Base-by-base conservation (phyloP, 129 eudicot genomes). In the Artemisia annua region DNA sequence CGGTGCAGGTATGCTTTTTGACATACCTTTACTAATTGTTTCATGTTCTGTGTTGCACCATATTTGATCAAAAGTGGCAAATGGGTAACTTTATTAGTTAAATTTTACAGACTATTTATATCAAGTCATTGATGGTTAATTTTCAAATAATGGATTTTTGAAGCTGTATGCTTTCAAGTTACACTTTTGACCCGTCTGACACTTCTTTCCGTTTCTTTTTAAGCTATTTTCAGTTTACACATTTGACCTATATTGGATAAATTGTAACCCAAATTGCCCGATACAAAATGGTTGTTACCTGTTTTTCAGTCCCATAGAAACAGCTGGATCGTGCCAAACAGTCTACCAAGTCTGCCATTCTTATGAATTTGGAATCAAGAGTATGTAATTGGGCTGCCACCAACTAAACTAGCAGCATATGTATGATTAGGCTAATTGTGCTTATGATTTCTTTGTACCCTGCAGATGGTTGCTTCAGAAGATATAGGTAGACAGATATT, bases 331-430 rank as follows among this genome's bases (percentile, higher is more conserved):
- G 99, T 72, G 99, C 99, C 71, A 94, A 90, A 85, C 89, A 85
- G 60, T 67, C 99, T 13, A 94, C 99, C 63, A 94, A 88, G 70
- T 85, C 97, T 26, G 93, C 96, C 69, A 90, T 94, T 79, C 50
- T 94, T 70, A 94, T 94, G 99, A 94, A 94, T 82, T 83, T 94
- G 73, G 99, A 94, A 86, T 94, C 99, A 50, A 86, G 99, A 81
- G 99, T 94, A 88, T 48, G 91, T 61, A 63, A 58, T 63, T 63
- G n/a, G 35, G 54, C 44, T 72, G 15, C 50, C n/a, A 20, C 43
- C 5, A 61, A 69, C 11, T 62, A 63, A 48, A n/a, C 10, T 52
- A 70, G 11, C 11, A 0, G 15, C 65, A 30, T 53, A 30, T 53
- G 17, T 48, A 63, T 48, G 19, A 17, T 44, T 26, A 55, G 7